phyloP scores from a whole-genome alignment of 805 yeast genomes.

The Nakazawaea ernobii region DNA sequence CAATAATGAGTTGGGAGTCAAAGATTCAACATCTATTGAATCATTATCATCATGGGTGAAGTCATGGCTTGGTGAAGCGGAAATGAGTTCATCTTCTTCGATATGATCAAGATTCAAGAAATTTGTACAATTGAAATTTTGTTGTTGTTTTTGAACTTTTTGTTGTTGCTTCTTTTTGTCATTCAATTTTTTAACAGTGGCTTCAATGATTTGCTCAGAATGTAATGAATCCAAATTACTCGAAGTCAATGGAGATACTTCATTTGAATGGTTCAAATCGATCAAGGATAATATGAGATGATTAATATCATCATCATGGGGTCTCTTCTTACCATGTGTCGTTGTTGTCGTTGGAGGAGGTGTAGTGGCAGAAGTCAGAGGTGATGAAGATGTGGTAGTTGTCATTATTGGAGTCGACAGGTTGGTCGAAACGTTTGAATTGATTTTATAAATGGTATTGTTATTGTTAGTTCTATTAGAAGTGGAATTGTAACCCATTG shows the following conservation, averaged over 20 bases:
- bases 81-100: background rate
- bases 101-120: slow-evolving; percentile 5
- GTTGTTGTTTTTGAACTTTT: background rate
- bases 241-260: slow-evolving; percentile 8
- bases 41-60: slow-evolving; percentile 11
- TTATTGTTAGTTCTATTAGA: slow-evolving; percentile 8
- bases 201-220: slow-evolving; percentile 2
- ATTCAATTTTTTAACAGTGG: slow-evolving; percentile 5
- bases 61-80: slow-evolving; percentile 5
- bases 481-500: slow-evolving; percentile 2
- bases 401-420: slow-evolving; percentile 6
- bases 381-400: slow-evolving; percentile 5
- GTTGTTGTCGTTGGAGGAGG: slow-evolving; percentile 3
- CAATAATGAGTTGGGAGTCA: slow-evolving; percentile 14
- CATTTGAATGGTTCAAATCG: slow-evolving; percentile 24
- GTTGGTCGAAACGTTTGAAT: slow-evolving; percentile 7
- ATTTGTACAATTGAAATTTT: background rate
- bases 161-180: slow-evolving; percentile 4
- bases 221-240: slow-evolving; percentile 4
- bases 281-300: slow-evolving; percentile 28
- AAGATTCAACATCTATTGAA: slow-evolving; percentile 11
- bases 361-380: slow-evolving; percentile 4
- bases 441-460: slow-evolving; percentile 9
- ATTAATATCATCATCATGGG: slow-evolving; percentile 29
- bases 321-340: slow-evolving; percentile 17